Evolutionary conservation across 371 early-diverging fungal genomes (phyloP), one percentile per base, ranked within the genome.

Genomic region (Haplosporangium sp.): DNA sequence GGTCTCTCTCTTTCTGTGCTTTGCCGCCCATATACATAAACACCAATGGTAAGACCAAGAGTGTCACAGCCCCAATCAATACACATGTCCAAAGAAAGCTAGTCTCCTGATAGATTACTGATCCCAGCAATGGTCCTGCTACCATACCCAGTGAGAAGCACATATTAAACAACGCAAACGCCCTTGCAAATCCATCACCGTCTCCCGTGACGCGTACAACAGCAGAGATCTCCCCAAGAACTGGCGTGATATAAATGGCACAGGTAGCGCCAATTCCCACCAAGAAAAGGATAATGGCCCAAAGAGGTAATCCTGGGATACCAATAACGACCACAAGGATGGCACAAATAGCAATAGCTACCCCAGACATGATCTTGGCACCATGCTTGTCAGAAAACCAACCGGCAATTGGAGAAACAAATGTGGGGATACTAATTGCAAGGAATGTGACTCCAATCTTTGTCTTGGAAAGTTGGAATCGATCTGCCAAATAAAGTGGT

Each of bases 401-500:
- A 0, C 88, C 88, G 5, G 84, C 84, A n/a, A 87, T 20, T 5
- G 87, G 87, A 3, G 86, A 76, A 17, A 86, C 44, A 60, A 87
- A 83, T 0, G 84, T 76, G 1, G 87, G 87, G n/a, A 85, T 65
- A 9, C 82, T 82, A 62, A 85, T 85, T 20, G 90, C 85, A 39
- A 88, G 61, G 38, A 90, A 83, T 1, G 85, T 86, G 38, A 89
- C 61, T 50, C 90, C 88, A 65, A 87, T 85, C 19, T 83, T 81
- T 4, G 89, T 85, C 71, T 87, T 83, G 65, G 87, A 76, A 69
- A 87, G 84, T 2, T 72, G 48, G 85, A 86, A 90, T 65, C 84
- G 84, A 19, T 77, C 68, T 3, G 84, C 86, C 19, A 90, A 64
- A 34, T 85, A 84, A 82, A 88, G 78, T 11, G 90, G 85, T 56